These are phyloP conservation scores for Fistulinella prunicolor DNA, from an alignment of 768 basidiomycete genomes.

Conservation along the genomic window DNA sequence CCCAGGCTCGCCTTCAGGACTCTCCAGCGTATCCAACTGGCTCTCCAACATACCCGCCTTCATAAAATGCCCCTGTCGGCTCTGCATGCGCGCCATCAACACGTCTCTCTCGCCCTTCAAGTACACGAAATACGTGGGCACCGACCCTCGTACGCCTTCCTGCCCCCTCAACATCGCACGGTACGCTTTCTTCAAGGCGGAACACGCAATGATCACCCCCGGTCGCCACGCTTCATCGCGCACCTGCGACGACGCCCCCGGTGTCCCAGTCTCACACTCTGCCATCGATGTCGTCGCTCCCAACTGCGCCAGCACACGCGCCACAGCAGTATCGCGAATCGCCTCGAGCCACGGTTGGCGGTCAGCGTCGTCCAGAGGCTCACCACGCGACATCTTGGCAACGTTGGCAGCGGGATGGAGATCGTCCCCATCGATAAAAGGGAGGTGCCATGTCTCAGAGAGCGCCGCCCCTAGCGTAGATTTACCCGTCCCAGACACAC, in stretches of 20 bases:
- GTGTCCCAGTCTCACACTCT: too few relatives aligned
- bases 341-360: constrained; percentile 81
- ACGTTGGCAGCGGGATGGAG: constrained; percentile 81
- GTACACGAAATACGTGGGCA: constrained; percentile 76
- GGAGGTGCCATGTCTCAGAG: constrained; percentile 56
- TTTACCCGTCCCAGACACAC: constrained; percentile 73
- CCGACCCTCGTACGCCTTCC: too few relatives aligned
- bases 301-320: too few relatives aligned
- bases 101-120: constrained; percentile 58
- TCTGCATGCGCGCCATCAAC: constrained; percentile 60
- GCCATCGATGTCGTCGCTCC: too few relatives aligned
- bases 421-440: constrained; percentile 88
- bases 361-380: constrained; percentile 77
- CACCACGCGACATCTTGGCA: constrained; percentile 80
- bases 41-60: constrained; percentile 79
- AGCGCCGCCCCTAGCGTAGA: constrained; percentile 65
- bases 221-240: background rate
- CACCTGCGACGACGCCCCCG: too few relatives aligned
- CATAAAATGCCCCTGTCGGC: constrained; percentile 76
- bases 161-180: constrained; percentile 64
- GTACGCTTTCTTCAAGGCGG: constrained; percentile 77
- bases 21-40: constrained; percentile 70
- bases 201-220: constrained; percentile 85
- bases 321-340: constrained; percentile 61
- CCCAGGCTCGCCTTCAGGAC: constrained; percentile 62